These are phyloP conservation scores for Colletotrichum sp. DNA, from an alignment of 2,329 filamentous ascomycete species.

Conservation along the genomic window DNA sequence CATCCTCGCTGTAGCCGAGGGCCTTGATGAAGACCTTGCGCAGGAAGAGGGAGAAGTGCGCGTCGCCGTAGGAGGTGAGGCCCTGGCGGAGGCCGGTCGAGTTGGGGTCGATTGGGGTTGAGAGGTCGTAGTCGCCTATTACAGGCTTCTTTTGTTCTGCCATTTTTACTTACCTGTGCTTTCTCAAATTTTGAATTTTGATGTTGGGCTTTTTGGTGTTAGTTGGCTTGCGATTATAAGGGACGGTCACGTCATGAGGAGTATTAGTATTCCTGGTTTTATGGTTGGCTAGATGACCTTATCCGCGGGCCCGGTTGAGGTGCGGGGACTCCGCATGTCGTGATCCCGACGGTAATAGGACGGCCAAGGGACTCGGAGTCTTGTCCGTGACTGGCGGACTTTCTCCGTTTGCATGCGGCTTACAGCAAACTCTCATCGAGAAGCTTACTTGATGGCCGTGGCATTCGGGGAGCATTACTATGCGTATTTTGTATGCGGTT, in stretches of 20 bases:
- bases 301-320: not conserved
- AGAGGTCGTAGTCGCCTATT: slow-evolving; percentile 66
- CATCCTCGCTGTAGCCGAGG: slow-evolving; percentile 74
- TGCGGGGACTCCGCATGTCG: slow-evolving; percentile 18
- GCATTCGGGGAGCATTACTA: not conserved
- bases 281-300: slow-evolving; percentile 8
- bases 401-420: not conserved
- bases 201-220: not conserved
- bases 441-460: not conserved
- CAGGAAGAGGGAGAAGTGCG: slow-evolving; percentile 77
- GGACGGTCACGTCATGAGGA: not conserved
- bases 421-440: not conserved
- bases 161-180: not conserved
- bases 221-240: not conserved
- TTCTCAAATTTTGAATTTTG: not conserved
- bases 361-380: not conserved
- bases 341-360: slow-evolving; percentile 12
- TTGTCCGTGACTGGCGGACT: not conserved
- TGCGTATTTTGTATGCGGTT: not conserved
- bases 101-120: slow-evolving; percentile 51
- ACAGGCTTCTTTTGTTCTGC: not conserved
- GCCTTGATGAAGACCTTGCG: slow-evolving; percentile 82
- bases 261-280: slow-evolving; percentile 2
- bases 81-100: slow-evolving; percentile 64
- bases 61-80: slow-evolving; percentile 72